Conservation (phyloP, 2,329 filamentous ascomycete genomes). For the Paecilomyces sp. region DNA sequence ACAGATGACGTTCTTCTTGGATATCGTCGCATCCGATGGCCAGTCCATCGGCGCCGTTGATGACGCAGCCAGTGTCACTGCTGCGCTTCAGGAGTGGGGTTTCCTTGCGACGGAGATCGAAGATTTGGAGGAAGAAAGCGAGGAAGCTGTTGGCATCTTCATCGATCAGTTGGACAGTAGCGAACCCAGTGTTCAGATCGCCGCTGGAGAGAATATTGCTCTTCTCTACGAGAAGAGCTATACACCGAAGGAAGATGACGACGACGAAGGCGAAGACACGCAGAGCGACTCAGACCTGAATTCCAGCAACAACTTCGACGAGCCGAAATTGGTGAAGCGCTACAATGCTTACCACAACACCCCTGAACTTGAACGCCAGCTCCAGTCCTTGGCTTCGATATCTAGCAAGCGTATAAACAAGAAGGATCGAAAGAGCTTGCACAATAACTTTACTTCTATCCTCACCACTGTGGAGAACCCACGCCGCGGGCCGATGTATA, state of each 20-base stretch:
- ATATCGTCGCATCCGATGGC: constrained; percentile 75
- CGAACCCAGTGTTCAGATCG: constrained; percentile 65
- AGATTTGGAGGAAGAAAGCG: constrained; percentile 64
- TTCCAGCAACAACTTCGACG: constrained; percentile 24
- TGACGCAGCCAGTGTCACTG: constrained; percentile 61
- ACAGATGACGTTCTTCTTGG: constrained; percentile 66
- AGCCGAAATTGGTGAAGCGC: constrained; percentile 48
- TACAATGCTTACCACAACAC: constrained; percentile 62
- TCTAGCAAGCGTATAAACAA: constrained; percentile 58
- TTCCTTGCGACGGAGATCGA: constrained; percentile 72
- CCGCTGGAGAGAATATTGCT: constrained; percentile 73
- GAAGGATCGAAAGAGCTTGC: constrained; percentile 59
- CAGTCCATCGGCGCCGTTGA: constrained; percentile 64
- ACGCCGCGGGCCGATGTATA: constrained; percentile 58
- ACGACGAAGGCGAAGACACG: constrained; percentile 42
- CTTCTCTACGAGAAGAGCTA: constrained; percentile 71
- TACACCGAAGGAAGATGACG: constrained; percentile 51
- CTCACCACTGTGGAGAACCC: constrained; percentile 61
- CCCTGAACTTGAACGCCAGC: constrained; percentile 52
- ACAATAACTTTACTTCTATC: constrained; percentile 60
- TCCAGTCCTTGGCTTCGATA: constrained; percentile 53
- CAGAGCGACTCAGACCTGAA: constrained; percentile 36
- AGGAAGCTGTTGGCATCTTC: constrained; percentile 69
- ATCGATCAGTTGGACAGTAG: constrained; percentile 76
- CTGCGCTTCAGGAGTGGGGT: constrained; percentile 71